Conservation (phyloP, 2,329 filamentous ascomycete genomes). For the Cercospora sesami region DNA sequence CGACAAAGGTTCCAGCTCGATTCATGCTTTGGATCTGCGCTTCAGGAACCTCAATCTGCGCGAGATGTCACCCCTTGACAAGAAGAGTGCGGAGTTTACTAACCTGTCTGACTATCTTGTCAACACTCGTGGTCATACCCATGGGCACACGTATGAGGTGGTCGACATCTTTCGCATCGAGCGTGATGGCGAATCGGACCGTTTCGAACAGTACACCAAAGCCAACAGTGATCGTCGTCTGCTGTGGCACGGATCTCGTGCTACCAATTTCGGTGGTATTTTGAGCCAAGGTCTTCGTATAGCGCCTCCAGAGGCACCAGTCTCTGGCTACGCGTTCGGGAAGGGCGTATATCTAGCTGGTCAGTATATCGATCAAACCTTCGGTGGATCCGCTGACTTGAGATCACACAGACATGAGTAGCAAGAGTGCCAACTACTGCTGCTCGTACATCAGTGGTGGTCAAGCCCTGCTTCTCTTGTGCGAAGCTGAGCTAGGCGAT, state of each 20-base stretch:
- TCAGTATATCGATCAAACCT: constrained; percentile 48
- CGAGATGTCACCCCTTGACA: constrained; percentile 72
- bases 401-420: constrained; percentile 66
- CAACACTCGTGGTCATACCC: constrained; percentile 66
- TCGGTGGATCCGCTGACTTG: neutral
- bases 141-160: constrained; percentile 58
- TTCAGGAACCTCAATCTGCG: constrained; percentile 70
- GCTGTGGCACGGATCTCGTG: constrained; percentile 83
- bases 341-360: constrained; percentile 89
- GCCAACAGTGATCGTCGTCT: constrained; percentile 68
- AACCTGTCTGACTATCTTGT: constrained; percentile 67
- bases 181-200: constrained; percentile 68
- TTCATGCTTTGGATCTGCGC: constrained; percentile 70
- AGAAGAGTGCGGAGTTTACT: constrained; percentile 60
- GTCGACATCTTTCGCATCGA: constrained; percentile 83
- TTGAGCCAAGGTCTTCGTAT: constrained; percentile 86
- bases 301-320: constrained; percentile 77
- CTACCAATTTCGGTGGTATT: constrained; percentile 84
- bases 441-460: constrained; percentile 48
- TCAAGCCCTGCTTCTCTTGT: constrained; percentile 74
- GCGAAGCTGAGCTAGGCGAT: constrained; percentile 77
- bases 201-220: constrained; percentile 62
- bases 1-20: constrained; percentile 46
- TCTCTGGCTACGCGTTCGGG: constrained; percentile 66
- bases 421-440: constrained; percentile 81